Base-by-base conservation (phyloP, 768 basidiomycete genomes). In the Agaricus sinodeliciosus region DNA sequence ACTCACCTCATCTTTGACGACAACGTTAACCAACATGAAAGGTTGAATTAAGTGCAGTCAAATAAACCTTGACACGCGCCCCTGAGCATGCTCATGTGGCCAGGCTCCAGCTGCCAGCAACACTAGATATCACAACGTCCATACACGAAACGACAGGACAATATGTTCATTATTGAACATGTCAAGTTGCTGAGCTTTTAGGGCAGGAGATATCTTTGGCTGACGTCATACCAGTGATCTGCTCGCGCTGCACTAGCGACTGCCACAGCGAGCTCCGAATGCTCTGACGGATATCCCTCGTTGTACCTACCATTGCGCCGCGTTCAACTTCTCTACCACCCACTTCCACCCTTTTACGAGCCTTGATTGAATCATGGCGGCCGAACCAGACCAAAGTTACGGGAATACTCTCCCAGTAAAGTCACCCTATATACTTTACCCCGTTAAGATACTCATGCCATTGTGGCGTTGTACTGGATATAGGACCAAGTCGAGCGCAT, bases 401-500 rank as follows among this genome's bases (percentile, higher is more conserved):
- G 83, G 82, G 18, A 69, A 74, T 61, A 61, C 58, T 44, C 70
- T 85, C 49, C 83, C 81, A 58, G 83, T 84, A 72, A 69, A 36
- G 42, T 55, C 26, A 35, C 22, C 25, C n/a, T 31, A 44, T 13
- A 28, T 27, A 8, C 48, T 35, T 26, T 15, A 25, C 42, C 34
- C 16, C 19, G 5, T 16, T 9, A 25, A 22, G 4, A 41, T 31
- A 19, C 35, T 48, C 9, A 42, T 36, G 25, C 28, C 42, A 26
- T 49, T 43, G 18, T 46, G 42, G 43, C 41, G 53, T 44, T 47
- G 41, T 26, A 39, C 34, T 51, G 37, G 36, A 37, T 58, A 55
- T 60, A 90, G 87, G 87, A 88, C 62, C 87, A 88, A 71, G 81
- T 85, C 16, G 85, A 88, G 46, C 72, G 76, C 49, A 78, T 90